phyloP scores from a whole-genome alignment of 441 rosid genomes.

The Adansonia madagascariensis region DNA sequence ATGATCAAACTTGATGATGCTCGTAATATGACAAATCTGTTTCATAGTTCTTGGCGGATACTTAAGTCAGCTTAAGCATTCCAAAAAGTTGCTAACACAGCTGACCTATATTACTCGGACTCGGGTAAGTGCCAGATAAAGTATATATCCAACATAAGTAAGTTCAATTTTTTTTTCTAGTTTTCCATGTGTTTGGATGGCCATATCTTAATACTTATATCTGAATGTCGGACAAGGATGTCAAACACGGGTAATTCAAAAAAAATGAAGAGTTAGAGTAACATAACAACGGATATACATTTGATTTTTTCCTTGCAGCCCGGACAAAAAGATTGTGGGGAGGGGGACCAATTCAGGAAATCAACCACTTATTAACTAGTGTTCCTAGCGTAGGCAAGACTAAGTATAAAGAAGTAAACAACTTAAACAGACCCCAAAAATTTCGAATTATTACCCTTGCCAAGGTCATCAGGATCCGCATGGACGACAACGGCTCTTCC shows the following conservation, averaged over 20 bases:
- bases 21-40: neutral
- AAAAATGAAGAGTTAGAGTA: too few relatives aligned
- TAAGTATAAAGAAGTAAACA: neutral
- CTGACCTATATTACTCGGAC: too few relatives aligned
- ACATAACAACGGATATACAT: too few relatives aligned
- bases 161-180: too few relatives aligned
- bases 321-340: neutral
- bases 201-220: too few relatives aligned
- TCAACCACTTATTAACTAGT: neutral
- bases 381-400: too few relatives aligned
- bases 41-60: neutral
- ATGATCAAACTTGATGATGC: neutral
- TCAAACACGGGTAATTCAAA: too few relatives aligned
- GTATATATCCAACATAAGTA: too few relatives aligned
- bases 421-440: neutral
- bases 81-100: too few relatives aligned
- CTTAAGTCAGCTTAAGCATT: neutral
- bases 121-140: too few relatives aligned
- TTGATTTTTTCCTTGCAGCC: neutral
- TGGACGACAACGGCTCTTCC: slow-evolving; percentile 97
- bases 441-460: slow-evolving; percentile 47
- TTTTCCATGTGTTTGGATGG: too few relatives aligned
- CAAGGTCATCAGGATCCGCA: slow-evolving; percentile 38
- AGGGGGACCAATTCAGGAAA: neutral
- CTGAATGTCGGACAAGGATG: too few relatives aligned